Conservation (phyloP, 1,139 yeast species). For the Entelexis sorbosivorans region DNA sequence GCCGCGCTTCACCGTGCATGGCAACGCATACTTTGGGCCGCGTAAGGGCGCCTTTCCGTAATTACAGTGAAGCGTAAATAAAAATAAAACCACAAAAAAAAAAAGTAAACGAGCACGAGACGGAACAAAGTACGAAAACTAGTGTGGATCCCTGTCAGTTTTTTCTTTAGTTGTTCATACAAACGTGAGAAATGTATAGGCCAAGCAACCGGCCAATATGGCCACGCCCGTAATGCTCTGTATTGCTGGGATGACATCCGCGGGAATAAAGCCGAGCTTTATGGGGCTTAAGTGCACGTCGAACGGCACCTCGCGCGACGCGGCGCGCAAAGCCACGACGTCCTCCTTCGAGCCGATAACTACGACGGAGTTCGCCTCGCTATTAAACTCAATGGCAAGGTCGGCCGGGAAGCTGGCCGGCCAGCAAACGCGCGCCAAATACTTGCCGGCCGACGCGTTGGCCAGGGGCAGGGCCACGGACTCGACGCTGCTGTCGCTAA, state of each 20-base stretch:
- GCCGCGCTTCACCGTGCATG: slow-evolving; percentile 11
- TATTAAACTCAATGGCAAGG: slow-evolving; percentile 23
- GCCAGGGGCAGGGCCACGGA: neutral
- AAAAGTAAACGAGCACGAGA: no score
- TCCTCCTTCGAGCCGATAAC: slow-evolving; percentile 14
- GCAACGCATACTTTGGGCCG: slow-evolving; percentile 17
- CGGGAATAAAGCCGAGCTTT: slow-evolving; percentile 11
- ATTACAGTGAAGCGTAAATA: no score
- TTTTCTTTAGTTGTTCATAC: no score
- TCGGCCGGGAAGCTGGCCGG: slow-evolving; percentile 31
- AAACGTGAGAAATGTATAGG: neutral
- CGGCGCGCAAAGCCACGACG: slow-evolving; percentile 4
- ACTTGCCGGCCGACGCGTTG: slow-evolving; percentile 20
- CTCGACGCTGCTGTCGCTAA: neutral
- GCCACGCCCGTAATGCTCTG: neutral
- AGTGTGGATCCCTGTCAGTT: no score
- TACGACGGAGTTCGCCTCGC: slow-evolving; percentile 13
- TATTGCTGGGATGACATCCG: slow-evolving; percentile 13
- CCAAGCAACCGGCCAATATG: neutral
- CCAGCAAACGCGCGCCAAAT: slow-evolving; percentile 32
- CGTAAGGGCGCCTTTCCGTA: slow-evolving; percentile 16
- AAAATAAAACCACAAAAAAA: no score
- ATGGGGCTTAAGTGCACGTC: slow-evolving; percentile 14
- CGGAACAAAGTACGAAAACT: no score
- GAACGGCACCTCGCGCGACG: slow-evolving; percentile 8